Base-by-base conservation (phyloP, 352 stramenopile species). In the Phytophthora megakarya region DNA sequence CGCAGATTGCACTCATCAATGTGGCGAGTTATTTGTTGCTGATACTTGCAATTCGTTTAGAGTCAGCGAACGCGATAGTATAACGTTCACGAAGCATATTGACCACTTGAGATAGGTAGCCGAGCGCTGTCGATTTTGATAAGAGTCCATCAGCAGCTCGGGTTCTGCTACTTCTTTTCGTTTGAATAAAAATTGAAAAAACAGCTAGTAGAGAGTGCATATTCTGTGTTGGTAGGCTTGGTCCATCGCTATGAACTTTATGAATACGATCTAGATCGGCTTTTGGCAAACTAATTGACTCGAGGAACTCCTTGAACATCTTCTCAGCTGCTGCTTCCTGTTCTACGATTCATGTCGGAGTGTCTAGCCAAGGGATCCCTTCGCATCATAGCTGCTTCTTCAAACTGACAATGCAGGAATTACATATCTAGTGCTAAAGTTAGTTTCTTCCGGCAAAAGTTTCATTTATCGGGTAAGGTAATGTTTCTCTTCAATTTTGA, bases 1-100 rank as follows among this genome's bases (percentile, higher is more conserved):
- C 46, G 46, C 7, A 57, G 32, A 18, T 57, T 57, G 12, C 35
- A 37, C 32, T 57, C 33, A 5, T 57, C 33, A 26, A 57, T 57
- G 5, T 28, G 3, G 26, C 49, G 37, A n/a, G 15, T 18, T 37
- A 57, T 57, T 47, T 57, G 13, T 57, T 23, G 5, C 49, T n/a
- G 26, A 57, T 47, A 13, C 47, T 57, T 9, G 49, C 12, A 5
- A 54, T 23, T 25, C 33, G 15, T 43, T 42, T 26, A 7, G 0
- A 23, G 35, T 47, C 33, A 46, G 9, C 23, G 39, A 46, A 46
- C 19, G 8, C 5, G n/a, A n/a, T n/a, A n/a, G n/a, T 49, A 5
- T 38, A 59, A n/a, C 4, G 13, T 26, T 49, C 10, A n/a, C n/a
- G n/a, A n/a, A n/a, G n/a, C n/a, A n/a, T 33, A 44, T n/a, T n/a